A percentile compares a stretch with the other conserved stretches of the same genome.
These are phyloP conservation scores for Rostrohypoxylon terebratum DNA, from an alignment of 495 filamentous ascomycete genomes.

Conservation along the genomic window DNA sequence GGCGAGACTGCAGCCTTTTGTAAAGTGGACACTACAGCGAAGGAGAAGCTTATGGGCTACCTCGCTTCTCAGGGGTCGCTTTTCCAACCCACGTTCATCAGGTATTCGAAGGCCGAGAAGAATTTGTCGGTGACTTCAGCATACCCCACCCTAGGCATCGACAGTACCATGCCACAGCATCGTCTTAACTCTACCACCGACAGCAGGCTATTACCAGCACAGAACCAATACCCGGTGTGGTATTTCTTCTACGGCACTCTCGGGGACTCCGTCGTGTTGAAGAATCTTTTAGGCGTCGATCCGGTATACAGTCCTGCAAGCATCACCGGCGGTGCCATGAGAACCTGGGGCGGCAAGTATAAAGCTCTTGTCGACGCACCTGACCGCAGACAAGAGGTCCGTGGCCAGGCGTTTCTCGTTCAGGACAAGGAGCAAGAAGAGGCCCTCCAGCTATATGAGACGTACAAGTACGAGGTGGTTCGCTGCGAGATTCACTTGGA, in stretches of 20 bases:
- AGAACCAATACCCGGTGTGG: constrained; percentile 58
- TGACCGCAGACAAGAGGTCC: background rate
- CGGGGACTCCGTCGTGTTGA: constrained; percentile 44
- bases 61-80: background rate
- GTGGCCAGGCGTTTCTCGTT: background rate
- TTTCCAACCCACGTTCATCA: background rate
- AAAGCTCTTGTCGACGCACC: background rate
- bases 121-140: background rate
- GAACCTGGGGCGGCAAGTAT: constrained; percentile 1
- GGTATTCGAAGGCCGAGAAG: constrained; percentile 4
- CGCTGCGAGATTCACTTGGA: constrained; percentile 6
- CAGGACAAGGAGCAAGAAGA: background rate
- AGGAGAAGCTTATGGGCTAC: background rate
- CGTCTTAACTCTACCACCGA: background rate
- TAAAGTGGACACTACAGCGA: background rate
- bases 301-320: background rate
- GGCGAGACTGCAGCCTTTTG: constrained; percentile 2
- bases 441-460: background rate
- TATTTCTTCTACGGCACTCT: constrained; percentile 59
- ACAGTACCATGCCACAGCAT: constrained; percentile 8
- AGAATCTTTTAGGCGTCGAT: constrained; percentile 28
- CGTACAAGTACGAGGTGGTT: constrained; percentile 4
- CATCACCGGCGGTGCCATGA: constrained; percentile 1
- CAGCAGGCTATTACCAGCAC: constrained; percentile 15
- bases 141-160: constrained; percentile 4